phyloP scores from a whole-genome alignment of 2,329 filamentous ascomycete species.

The Clathrospora elynae region DNA sequence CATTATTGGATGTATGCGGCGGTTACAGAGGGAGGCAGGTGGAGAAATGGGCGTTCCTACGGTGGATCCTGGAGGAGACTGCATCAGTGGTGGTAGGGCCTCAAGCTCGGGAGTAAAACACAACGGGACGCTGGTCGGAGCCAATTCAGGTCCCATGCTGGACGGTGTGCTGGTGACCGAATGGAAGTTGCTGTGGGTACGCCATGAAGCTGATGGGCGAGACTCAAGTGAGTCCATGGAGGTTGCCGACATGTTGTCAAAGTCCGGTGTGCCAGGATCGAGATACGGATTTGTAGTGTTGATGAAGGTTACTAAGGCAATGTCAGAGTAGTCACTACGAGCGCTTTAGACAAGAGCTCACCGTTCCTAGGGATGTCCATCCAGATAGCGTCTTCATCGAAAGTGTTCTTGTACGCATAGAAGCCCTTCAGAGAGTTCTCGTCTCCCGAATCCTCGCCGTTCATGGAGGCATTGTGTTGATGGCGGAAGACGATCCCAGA shows the following conservation, averaged over 20 bases:
- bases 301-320: slow-evolving; percentile 61
- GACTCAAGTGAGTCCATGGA: slow-evolving; percentile 44
- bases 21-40: slow-evolving; percentile 51
- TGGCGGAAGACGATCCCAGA: slow-evolving; percentile 70
- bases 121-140: slow-evolving; percentile 51
- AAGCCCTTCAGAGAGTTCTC: slow-evolving; percentile 62
- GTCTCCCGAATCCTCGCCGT: slow-evolving; percentile 53
- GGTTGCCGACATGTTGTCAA: slow-evolving; percentile 39
- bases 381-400: slow-evolving; percentile 65
- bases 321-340: slow-evolving; percentile 13
- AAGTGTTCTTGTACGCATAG: slow-evolving; percentile 70
- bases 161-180: slow-evolving; percentile 40
- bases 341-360: slow-evolving; percentile 37
- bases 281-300: slow-evolving; percentile 67
- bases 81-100: slow-evolving; percentile 34
- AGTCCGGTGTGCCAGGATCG: slow-evolving; percentile 50
- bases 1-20: slow-evolving; percentile 63
- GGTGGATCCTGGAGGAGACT: slow-evolving; percentile 39
- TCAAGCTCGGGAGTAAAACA: slow-evolving; percentile 39
- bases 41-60: slow-evolving; percentile 49
- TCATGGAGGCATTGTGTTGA: slow-evolving; percentile 73
- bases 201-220: slow-evolving; percentile 35
- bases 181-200: slow-evolving; percentile 29
- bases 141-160: slow-evolving; percentile 60
- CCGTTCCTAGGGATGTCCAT: slow-evolving; percentile 64